These are phyloP conservation scores for Fusarium virguliforme DNA, from an alignment of 2,329 filamentous ascomycete genomes.

Conservation along the genomic window DNA sequence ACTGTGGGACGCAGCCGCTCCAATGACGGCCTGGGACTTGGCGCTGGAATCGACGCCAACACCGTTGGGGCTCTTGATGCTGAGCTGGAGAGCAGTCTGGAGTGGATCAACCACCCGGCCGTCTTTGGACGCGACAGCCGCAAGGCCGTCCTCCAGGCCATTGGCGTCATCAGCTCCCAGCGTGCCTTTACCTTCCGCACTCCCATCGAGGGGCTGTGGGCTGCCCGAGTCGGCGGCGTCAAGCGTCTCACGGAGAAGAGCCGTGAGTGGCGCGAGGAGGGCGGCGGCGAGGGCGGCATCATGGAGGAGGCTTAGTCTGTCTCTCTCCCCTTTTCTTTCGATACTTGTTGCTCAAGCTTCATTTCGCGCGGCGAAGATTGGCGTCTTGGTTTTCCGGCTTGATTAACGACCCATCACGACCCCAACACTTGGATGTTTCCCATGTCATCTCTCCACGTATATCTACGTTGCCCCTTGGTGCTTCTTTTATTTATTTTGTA, in stretches of 20 bases:
- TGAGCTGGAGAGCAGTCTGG: slow-evolving; percentile 89
- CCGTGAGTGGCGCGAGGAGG: slow-evolving; percentile 91
- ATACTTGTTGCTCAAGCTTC: slow-evolving; percentile 35
- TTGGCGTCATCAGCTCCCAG: slow-evolving; percentile 96
- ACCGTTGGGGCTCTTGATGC: slow-evolving; percentile 91
- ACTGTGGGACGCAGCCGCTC: slow-evolving; percentile 68
- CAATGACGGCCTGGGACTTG: slow-evolving; percentile 71
- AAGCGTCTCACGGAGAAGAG: slow-evolving; percentile 86
- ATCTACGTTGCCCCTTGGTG: slow-evolving; percentile 27
- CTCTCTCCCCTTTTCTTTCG: slow-evolving; percentile 17
- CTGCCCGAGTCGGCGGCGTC: slow-evolving; percentile 84
- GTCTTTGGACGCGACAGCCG: slow-evolving; percentile 94
- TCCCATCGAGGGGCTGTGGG: slow-evolving; percentile 91
- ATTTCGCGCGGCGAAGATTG: slow-evolving; percentile 42
- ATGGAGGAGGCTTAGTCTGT: slow-evolving; percentile 69
- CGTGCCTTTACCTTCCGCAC: slow-evolving; percentile 94
- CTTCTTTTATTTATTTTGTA: slow-evolving; percentile 43
- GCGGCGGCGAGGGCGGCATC: slow-evolving; percentile 79
- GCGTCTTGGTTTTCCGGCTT: slow-evolving; percentile 44
- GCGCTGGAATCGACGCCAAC: slow-evolving; percentile 84
- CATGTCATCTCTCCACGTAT: slow-evolving; percentile 43
- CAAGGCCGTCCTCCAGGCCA: slow-evolving; percentile 95
- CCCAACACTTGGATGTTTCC: slow-evolving; percentile 43
- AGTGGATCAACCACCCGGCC: slow-evolving; percentile 98
- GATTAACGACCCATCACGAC: slow-evolving; percentile 50